A percentile compares a stretch with the other conserved stretches of the same genome.
These are phyloP conservation scores for Chondrus crispus DNA, from an alignment of 23 red algal species.

Conservation along the genomic window DNA sequence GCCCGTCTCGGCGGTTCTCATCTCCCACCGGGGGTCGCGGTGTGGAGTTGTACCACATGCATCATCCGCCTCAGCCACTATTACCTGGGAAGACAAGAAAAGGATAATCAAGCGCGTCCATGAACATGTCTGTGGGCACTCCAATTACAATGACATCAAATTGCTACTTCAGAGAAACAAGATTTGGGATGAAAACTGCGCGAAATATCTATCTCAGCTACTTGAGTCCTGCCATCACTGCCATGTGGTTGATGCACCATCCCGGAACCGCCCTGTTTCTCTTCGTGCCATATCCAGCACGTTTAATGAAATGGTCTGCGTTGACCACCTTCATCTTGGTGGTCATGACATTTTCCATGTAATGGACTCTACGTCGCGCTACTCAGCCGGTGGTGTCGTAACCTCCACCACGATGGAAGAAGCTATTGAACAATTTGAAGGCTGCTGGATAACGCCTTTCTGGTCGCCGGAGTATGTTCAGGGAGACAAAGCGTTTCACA, in stretches of 20 bases:
- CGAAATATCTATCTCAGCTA: background rate
- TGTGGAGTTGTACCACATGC: no score
- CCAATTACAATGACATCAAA: background rate
- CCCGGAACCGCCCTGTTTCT: background rate
- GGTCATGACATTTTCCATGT: background rate
- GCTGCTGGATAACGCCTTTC: background rate
- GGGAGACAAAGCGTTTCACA: background rate
- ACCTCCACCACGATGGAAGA: background rate
- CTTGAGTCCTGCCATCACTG: background rate
- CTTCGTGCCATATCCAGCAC: background rate
- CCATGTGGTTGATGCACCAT: background rate
- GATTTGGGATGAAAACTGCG: background rate
- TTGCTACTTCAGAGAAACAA: background rate
- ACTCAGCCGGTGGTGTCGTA: background rate
- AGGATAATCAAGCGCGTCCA: background rate
- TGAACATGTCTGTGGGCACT: constrained; percentile 11
- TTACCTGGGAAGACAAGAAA: background rate
- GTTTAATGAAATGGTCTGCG: background rate
- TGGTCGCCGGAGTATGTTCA: background rate
- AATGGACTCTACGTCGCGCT: background rate
- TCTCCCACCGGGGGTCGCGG: no score
- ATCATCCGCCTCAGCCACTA: background rate
- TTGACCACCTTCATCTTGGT: background rate
- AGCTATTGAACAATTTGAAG: background rate
- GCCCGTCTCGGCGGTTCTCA: no score